These are phyloP conservation scores for Calocera viscosa DNA, from an alignment of 768 basidiomycete species.

Conservation along the genomic window DNA sequence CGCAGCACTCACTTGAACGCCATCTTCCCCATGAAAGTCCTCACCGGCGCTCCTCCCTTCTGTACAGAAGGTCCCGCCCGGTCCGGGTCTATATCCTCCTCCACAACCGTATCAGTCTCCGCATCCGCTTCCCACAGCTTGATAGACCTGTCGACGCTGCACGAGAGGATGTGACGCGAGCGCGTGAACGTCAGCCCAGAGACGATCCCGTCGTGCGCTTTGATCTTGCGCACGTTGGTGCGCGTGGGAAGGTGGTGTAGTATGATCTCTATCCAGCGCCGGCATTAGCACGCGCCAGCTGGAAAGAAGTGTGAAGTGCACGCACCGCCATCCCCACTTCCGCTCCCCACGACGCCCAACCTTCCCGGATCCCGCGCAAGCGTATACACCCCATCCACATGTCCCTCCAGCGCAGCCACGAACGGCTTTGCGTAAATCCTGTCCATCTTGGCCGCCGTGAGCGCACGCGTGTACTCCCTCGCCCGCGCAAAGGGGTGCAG, in stretches of 20 bases:
- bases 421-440: slow-evolving; percentile 98
- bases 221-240: slow-evolving; percentile 42
- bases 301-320: slow-evolving; percentile 17
- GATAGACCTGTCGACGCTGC: slow-evolving; percentile 69
- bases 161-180: slow-evolving; percentile 52
- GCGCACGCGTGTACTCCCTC: slow-evolving; percentile 81
- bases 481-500: slow-evolving; percentile 91
- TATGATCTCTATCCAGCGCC: slow-evolving; percentile 51
- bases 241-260: slow-evolving; percentile 64
- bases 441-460: slow-evolving; percentile 95
- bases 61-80: slow-evolving; percentile 23
- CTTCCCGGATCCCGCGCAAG: slow-evolving; percentile 60
- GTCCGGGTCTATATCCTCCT: slow-evolving; percentile 18
- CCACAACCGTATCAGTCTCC: slow-evolving; percentile 12
- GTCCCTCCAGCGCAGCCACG: slow-evolving; percentile 77
- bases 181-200: slow-evolving; percentile 68
- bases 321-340: slow-evolving; percentile 91
- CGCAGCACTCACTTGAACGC: slow-evolving; percentile 66
- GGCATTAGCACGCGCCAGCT: slow-evolving; percentile 2
- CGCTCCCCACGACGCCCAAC: slow-evolving; percentile 71
- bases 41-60: slow-evolving; percentile 44
- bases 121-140: slow-evolving; percentile 55
- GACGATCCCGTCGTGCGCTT: slow-evolving; percentile 72
- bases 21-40: slow-evolving; percentile 70
- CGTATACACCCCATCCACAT: slow-evolving; percentile 86